Evolutionary conservation across 2,329 filamentous ascomycete genomes (phyloP).

Genomic region (Fusarium gaditjirri): DNA sequence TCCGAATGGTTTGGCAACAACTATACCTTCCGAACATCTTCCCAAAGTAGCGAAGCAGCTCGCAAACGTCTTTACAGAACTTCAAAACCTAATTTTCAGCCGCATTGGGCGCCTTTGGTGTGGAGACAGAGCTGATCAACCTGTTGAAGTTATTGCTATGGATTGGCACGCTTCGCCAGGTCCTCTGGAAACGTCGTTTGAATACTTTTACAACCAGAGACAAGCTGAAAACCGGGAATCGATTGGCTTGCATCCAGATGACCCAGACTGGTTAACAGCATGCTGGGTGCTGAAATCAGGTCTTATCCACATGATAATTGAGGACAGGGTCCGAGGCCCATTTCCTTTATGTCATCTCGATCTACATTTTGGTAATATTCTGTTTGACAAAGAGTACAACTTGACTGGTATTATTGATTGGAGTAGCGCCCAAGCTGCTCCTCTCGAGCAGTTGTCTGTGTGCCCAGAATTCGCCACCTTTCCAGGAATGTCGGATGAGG

Average conservation of each 20-base stretch:
- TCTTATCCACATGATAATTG: slow-evolving; percentile 44
- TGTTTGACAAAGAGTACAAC: slow-evolving; percentile 55
- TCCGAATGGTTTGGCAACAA: neutral
- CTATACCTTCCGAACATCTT: neutral
- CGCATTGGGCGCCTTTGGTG: neutral
- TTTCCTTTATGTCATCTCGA: slow-evolving; percentile 51
- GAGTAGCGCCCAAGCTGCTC: slow-evolving; percentile 48
- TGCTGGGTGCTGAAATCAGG: slow-evolving; percentile 47
- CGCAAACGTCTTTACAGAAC: neutral
- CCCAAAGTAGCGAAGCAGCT: neutral
- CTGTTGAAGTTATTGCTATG: neutral
- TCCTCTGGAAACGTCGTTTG: neutral
- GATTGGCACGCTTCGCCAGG: neutral
- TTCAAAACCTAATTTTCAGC: neutral
- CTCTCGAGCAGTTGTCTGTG: slow-evolving; percentile 50
- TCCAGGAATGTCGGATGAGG: slow-evolving; percentile 39
- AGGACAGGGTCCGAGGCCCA: slow-evolving; percentile 47
- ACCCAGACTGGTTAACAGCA: neutral
- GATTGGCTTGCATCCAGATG: neutral
- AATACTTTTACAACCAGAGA: neutral
- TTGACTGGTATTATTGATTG: slow-evolving; percentile 51
- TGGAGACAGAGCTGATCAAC: neutral
- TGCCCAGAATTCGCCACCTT: slow-evolving; percentile 49
- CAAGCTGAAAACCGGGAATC: neutral
- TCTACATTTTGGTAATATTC: slow-evolving; percentile 53